Conservation (phyloP, 441 rosid species). For the Pelargonium citronellum region DNA sequence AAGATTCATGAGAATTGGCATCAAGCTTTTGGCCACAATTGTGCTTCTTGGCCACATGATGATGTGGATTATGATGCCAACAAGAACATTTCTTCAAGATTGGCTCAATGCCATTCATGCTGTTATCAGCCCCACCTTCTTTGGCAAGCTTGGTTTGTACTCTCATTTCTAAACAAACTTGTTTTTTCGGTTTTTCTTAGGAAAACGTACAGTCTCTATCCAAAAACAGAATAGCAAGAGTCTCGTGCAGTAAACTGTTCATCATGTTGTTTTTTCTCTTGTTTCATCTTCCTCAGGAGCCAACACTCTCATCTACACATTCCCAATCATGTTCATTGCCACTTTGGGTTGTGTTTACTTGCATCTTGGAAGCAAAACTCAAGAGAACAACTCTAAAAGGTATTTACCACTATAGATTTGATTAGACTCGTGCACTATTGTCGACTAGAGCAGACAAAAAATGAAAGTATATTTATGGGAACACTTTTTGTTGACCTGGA, state of each 20-base stretch:
- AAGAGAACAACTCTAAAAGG: background rate
- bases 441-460: too few species aligned
- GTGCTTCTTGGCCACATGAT: constrained; percentile 41
- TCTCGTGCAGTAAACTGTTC: too few species aligned
- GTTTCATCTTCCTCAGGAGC: constrained; percentile 29
- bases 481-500: too few species aligned
- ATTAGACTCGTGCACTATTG: too few species aligned
- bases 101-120: constrained; percentile 28
- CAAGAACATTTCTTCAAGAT: constrained; percentile 28
- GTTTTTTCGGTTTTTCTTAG: too few species aligned
- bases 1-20: too few species aligned
- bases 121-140: constrained; percentile 26
- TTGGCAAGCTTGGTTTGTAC: constrained; percentile 39
- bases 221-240: too few species aligned
- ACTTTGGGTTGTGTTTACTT: constrained; percentile 43
- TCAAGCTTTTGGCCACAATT: constrained; percentile 23
- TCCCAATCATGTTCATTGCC: constrained; percentile 48
- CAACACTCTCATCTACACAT: constrained; percentile 41
- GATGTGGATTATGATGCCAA: constrained; percentile 59
- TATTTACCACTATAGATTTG: background rate
- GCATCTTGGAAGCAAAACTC: constrained; percentile 33
- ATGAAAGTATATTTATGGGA: too few species aligned
- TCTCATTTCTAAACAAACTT: background rate
- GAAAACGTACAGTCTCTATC: too few species aligned
- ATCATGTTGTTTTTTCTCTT: too few species aligned